A percentile compares a stretch with the other conserved stretches of the same genome.
These are phyloP conservation scores for Pistacia vera DNA, from an alignment of 345 rosid genomes.

Conservation along the genomic window DNA sequence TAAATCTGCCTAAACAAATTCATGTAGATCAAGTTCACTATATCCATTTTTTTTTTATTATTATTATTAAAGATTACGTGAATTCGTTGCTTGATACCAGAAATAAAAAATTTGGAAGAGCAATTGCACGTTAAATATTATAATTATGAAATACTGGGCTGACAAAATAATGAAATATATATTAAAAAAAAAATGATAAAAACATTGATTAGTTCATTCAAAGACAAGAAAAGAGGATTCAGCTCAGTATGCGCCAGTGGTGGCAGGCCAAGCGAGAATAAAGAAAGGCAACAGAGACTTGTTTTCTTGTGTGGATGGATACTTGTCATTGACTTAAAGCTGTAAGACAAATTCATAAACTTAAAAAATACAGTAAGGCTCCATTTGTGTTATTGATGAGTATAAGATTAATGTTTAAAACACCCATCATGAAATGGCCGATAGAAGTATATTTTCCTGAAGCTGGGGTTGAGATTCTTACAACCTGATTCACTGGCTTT, in stretches of 20 bases:
- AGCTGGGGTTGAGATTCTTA: neutral
- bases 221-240: neutral
- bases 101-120: neutral
- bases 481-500: constrained; percentile 6
- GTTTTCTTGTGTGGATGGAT: neutral
- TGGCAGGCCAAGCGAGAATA: neutral
- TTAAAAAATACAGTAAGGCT: neutral
- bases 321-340: constrained; percentile 3
- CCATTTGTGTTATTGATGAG: no score
- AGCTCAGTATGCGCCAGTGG: neutral
- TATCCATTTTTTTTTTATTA: neutral
- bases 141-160: neutral
- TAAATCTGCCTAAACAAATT: neutral
- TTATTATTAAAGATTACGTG: neutral
- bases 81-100: neutral
- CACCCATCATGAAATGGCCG: no score
- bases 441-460: no score
- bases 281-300: neutral
- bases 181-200: neutral
- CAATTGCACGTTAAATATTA: neutral
- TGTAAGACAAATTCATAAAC: neutral
- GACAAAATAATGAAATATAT: no score
- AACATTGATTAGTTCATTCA: neutral
- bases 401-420: no score
- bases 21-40: neutral